A percentile compares a stretch with the other conserved stretches of the same genome.
These are phyloP conservation scores for Entomortierella chlamydospora DNA, from an alignment of 192 early-diverging fungal genomes.

Conservation along the genomic window DNA sequence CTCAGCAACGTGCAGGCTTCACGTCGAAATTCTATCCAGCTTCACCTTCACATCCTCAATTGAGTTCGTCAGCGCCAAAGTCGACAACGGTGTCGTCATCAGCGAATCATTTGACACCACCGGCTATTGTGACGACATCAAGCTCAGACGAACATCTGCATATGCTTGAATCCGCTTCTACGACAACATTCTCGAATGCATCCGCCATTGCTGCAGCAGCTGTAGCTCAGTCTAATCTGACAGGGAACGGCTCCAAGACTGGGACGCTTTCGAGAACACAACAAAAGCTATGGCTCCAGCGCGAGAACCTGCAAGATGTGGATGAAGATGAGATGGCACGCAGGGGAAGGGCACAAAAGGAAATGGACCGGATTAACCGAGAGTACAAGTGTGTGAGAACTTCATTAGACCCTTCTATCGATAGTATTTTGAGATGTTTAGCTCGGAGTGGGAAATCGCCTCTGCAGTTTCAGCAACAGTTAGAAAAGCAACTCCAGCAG, in stretches of 20 bases:
- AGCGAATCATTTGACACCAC: constrained; percentile 37
- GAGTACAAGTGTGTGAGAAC: constrained; percentile 49
- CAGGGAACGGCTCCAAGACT: constrained; percentile 35
- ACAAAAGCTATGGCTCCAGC: constrained; percentile 50
- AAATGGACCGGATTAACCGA: constrained; percentile 45
- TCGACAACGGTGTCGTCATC: constrained; percentile 16
- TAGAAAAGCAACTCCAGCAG: constrained; percentile 13
- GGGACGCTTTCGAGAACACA: constrained; percentile 44
- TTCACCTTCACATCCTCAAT: constrained; percentile 28
- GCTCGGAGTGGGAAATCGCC: constrained; percentile 26
- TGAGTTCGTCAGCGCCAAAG: constrained; percentile 47
- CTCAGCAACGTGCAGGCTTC: constrained; percentile 31
- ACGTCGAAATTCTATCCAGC: constrained; percentile 46
- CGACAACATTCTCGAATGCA: constrained; percentile 20
- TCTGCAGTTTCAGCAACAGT: constrained; percentile 23
- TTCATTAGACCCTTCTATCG: constrained; percentile 29
- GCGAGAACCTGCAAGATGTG: constrained; percentile 44
- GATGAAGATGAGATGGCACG: constrained; percentile 50
- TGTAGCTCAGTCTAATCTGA: constrained; percentile 40
- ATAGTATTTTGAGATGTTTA: constrained; percentile 39
- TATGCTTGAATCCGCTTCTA: constrained; percentile 5
- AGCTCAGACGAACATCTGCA: constrained; percentile 25
- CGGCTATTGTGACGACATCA: constrained; percentile 36
- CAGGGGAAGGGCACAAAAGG: constrained; percentile 43
- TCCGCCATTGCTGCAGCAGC: constrained; percentile 47